Evolutionary conservation across 768 basidiomycete species (phyloP), one percentile per base, ranked within the genome.

Genomic region (Mycena olivaceomarginata): DNA sequence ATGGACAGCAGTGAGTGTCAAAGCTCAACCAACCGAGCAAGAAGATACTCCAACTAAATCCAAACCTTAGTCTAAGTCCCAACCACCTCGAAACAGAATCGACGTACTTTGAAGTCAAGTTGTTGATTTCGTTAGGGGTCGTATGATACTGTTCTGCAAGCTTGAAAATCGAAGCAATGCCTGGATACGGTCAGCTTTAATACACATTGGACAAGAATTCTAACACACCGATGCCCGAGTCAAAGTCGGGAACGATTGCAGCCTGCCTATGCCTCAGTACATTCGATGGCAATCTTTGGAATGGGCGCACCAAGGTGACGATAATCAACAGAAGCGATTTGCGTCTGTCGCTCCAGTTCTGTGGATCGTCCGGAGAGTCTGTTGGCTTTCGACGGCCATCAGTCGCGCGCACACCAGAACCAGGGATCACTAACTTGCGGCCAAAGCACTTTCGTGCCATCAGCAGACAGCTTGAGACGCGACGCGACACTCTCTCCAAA

Each of bases 1-100:
- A 31, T 31, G 31, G 31, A 31, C 31, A 31, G 43, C 53, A 46
- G 3, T n/a, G 22, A 31, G 41, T 22, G 25, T 25, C 2, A 22
- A 48, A 9, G 22, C 46, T 48, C 15, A 41, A 77, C 84, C 40
- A 51, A 91, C 92, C 92, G 18, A 92, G 82, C 11, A 93, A 83
- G 82, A 93, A 93, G 72, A 93, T 93, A 79, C 91, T 93, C 93
- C 92, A 93, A 81, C 92, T 93, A 53, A 5, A 37, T 18, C 39
- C 25, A 64, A 18, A 77, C 75, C 69, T 15, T 5, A 13, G 43
- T 72, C 2, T 15, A 18, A 12, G 3, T 2, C 18, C 15, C 4
- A 67, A 5, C 22, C 69, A 12, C 11, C 25, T 45, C 43, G 13
- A 4, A 18, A 45, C 2, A 22, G 41, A 20, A 40, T 53, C 2